Conservation (phyloP, 306 rosid genomes). For the Astragalus membranaceus region DNA sequence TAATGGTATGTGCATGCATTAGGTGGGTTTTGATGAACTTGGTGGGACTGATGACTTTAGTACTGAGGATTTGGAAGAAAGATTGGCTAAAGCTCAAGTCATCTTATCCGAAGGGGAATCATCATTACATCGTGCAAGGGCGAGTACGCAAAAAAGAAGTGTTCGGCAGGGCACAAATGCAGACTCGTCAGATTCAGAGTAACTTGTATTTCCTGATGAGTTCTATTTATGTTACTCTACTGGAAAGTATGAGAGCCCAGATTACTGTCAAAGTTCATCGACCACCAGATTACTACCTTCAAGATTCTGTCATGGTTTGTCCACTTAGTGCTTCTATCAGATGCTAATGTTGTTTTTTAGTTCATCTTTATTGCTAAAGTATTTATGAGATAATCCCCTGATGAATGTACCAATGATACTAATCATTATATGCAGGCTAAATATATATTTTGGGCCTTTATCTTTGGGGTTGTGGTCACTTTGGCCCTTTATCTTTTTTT, state of each 20-base stretch:
- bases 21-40: conserved; percentile 98
- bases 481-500: too few relatives aligned
- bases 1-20: conserved; percentile 15
- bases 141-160: conserved; percentile 45
- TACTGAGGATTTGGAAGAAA: conserved; percentile 86
- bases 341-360: background rate
- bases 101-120: conserved; percentile 80
- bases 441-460: too few relatives aligned
- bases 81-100: conserved; percentile 82
- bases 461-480: too few relatives aligned
- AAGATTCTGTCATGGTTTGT: conserved; percentile 3
- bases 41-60: conserved; percentile 92
- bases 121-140: conserved; percentile 43
- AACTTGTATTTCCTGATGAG: conserved; percentile 16
- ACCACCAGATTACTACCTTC: background rate
- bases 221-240: background rate
- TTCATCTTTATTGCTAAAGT: background rate
- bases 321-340: conserved; percentile 1
- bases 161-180: conserved; percentile 56
- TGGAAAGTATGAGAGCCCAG: background rate
- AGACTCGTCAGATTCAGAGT: conserved; percentile 92
- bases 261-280: background rate
- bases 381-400: background rate
- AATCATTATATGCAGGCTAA: too few relatives aligned
- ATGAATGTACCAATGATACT: conserved; percentile 9